These are phyloP conservation scores for Ustilago nuda DNA, from an alignment of 1,284 basidiomycete genomes.

Conservation along the genomic window DNA sequence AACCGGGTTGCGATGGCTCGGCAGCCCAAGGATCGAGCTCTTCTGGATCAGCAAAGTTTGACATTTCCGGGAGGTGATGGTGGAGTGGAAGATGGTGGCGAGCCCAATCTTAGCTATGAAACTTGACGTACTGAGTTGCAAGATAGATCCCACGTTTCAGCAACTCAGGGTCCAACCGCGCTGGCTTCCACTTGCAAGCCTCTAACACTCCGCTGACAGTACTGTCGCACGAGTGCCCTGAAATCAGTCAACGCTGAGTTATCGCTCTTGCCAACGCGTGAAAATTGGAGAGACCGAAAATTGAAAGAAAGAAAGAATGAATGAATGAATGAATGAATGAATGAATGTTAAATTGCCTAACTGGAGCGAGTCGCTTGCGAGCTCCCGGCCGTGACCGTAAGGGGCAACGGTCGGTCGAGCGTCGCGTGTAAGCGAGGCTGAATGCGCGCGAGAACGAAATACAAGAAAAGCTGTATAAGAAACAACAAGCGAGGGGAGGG, in stretches of 20 bases:
- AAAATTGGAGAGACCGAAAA: no score
- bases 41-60: conserved; percentile 11
- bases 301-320: no score
- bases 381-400: no score
- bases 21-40: conserved; percentile 35
- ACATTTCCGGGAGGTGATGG: conserved; percentile 12
- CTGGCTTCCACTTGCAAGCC: not conserved
- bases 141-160: conserved; percentile 4
- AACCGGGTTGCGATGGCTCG: conserved; percentile 8
- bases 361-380: no score
- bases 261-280: no score
- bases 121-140: conserved; percentile 13
- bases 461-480: no score
- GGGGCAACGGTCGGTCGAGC: no score
- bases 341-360: no score
- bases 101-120: not conserved
- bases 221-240: conserved; percentile 12
- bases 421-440: no score
- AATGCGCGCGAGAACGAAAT: no score
- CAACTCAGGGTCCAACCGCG: conserved; percentile 11
- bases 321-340: no score
- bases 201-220: not conserved
- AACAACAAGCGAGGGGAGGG: no score
- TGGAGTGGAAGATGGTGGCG: not conserved
- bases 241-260: not conserved